These are phyloP conservation scores for Hordeum pubiflorum DNA, from an alignment of 202 grass and related monocot species.

Conservation along the genomic window DNA sequence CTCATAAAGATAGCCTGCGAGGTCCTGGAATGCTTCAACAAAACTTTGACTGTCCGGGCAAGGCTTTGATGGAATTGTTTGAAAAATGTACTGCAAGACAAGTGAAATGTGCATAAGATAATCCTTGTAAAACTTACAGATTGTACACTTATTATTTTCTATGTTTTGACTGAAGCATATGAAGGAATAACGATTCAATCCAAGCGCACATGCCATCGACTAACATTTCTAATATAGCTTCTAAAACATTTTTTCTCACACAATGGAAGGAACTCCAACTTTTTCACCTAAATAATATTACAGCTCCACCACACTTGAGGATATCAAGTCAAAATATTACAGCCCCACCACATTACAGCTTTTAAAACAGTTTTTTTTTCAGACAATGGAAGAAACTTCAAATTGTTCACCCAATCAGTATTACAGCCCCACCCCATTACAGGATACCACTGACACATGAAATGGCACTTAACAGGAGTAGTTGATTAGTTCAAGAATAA, in stretches of 20 bases:
- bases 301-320: not conserved
- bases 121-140: not conserved
- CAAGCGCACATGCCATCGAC: not conserved
- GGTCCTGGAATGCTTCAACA: conserved; percentile 57
- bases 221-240: not conserved
- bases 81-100: conserved; percentile 67
- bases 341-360: not conserved
- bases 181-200: not conserved
- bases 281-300: not conserved
- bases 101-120: conserved; percentile 3
- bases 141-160: not conserved
- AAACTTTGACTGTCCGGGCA: conserved; percentile 40
- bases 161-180: not conserved
- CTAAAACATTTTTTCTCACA: not conserved
- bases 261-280: not conserved
- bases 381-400: not conserved
- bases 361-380: not conserved
- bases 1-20: conserved; percentile 77
- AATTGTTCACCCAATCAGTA: not conserved
- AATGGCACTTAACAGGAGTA: not conserved
- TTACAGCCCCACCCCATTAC: not conserved
- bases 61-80: conserved; percentile 78
- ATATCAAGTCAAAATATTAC: not conserved
- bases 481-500: conserved; percentile 6
- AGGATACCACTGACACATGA: not conserved